These are phyloP conservation scores for Gynochthodes officinalis DNA, from an alignment of 257 asterid species.

Conservation along the genomic window DNA sequence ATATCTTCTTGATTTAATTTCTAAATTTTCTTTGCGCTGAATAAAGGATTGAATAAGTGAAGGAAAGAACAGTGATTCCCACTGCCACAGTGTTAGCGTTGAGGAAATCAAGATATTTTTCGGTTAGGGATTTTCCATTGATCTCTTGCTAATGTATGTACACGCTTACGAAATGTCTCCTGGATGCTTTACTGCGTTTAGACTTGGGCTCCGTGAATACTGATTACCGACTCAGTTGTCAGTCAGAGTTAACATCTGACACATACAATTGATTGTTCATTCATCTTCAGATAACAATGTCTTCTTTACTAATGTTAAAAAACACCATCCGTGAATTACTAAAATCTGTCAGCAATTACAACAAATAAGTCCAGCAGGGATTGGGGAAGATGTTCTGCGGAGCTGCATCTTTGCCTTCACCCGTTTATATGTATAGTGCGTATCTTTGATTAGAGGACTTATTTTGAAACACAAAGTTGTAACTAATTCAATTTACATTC, in stretches of 20 bases:
- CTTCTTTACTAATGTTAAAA: neutral
- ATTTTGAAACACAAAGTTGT: neutral
- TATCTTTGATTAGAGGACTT: neutral
- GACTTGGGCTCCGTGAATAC: neutral
- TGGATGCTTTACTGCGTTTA: neutral
- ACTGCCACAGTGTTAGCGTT: neutral
- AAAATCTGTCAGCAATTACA: neutral
- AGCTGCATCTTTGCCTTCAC: too few relatives aligned
- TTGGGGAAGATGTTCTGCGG: neutral
- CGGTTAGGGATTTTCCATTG: slow-evolving; percentile 9
- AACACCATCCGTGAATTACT: neutral
- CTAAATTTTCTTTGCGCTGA: slow-evolving; percentile 29
- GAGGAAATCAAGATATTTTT: neutral
- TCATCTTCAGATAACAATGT: neutral
- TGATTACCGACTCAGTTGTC: neutral
- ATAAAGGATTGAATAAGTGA: neutral
- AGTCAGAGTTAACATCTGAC: neutral
- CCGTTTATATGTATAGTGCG: neutral
- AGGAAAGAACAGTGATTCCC: neutral
- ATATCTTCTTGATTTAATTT: slow-evolving; percentile 46
- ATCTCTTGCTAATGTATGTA: neutral
- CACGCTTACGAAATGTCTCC: neutral
- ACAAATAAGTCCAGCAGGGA: neutral
- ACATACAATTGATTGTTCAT: neutral
- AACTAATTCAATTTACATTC: neutral